Base-by-base conservation (phyloP, 352 stramenopile genomes). In the Pythium sp. region DNA sequence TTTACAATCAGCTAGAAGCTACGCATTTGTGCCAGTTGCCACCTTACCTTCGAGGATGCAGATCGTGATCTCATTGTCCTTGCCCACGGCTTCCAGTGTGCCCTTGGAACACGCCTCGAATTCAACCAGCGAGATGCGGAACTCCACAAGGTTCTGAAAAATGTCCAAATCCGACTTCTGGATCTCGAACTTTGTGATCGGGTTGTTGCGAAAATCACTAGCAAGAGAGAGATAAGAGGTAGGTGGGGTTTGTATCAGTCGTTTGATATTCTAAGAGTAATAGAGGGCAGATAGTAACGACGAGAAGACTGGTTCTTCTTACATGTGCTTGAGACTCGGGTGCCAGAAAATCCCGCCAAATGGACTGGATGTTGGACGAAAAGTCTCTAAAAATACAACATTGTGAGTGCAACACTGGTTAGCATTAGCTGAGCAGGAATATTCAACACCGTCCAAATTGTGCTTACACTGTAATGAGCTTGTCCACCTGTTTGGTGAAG, bases 171-270 rank as follows among this genome's bases (percentile, higher is more conserved):
- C 69, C 5, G 65, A 64, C 12, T 3, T 14, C 8, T 51, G 58
- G 59, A 75, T 75, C 55, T 72, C 69, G 28, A 75, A 75, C 58
- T 58, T 49, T 28, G 62, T 47, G 59, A 75, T 72, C 12, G 69
- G 60, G n/a, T 75, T 75, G 11, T 49, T 63, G 7, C 69, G 65
- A 20, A 75, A 54, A 51, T 75, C 69, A 0, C 69, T 75, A 43
- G 36, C 36, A 43, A 43, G 11, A 43, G 18, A 15, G 15, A 43
- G 36, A 43, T 43, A 43, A 43, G 12, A 43, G 36, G 4, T 1
- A 43, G 11, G 36, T 15, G 36, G 36, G 11, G 14, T 18, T 43
- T 5, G 30, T 32, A 7, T 54, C 2, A 54, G 46, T 28, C 7
- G 46, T 54, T 54, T 38, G 18, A 5, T 24, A 20, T 49, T 24